Evolutionary conservation across 176 grass and related monocot genomes (phyloP).

Genomic region (Puya raimondii): DNA sequence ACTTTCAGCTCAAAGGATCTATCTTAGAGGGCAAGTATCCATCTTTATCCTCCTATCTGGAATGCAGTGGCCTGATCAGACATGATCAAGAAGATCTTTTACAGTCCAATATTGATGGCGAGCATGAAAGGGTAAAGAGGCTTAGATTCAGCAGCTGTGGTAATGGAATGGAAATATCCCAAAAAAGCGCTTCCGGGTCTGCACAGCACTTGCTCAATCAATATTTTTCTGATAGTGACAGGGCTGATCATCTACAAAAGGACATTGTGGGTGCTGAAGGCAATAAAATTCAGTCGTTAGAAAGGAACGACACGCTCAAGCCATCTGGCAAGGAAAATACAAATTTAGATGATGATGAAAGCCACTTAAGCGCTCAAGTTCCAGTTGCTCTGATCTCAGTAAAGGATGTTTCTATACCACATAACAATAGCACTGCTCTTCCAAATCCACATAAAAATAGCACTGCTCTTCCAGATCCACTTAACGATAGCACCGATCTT

Average conservation of each 20-base stretch:
- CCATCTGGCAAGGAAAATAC: not conserved
- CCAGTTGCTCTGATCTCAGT: not conserved
- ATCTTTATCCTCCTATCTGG: not conserved
- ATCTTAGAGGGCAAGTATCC: not conserved
- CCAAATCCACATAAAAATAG: not conserved
- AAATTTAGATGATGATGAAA: not conserved
- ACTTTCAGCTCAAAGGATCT: not conserved
- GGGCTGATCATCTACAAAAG: not conserved
- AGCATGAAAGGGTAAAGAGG: slow-evolving; percentile 1
- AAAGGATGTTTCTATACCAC: not conserved
- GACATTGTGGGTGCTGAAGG: too few relatives aligned
- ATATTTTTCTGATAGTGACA: not conserved
- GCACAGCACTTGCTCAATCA: not conserved
- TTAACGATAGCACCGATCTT: too few relatives aligned
- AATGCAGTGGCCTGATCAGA: not conserved
- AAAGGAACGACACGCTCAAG: too few relatives aligned
- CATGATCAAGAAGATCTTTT: not conserved
- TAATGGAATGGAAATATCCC: not conserved
- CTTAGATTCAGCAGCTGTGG: not conserved
- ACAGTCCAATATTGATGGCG: not conserved
- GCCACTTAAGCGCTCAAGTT: not conserved
- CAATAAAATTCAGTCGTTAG: too few relatives aligned
- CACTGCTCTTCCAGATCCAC: not conserved
- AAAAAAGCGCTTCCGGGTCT: not conserved
- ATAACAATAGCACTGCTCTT: not conserved